These are phyloP conservation scores for Neofusicoccum sp. DNA, from an alignment of 2,329 filamentous ascomycete species.

Conservation along the genomic window DNA sequence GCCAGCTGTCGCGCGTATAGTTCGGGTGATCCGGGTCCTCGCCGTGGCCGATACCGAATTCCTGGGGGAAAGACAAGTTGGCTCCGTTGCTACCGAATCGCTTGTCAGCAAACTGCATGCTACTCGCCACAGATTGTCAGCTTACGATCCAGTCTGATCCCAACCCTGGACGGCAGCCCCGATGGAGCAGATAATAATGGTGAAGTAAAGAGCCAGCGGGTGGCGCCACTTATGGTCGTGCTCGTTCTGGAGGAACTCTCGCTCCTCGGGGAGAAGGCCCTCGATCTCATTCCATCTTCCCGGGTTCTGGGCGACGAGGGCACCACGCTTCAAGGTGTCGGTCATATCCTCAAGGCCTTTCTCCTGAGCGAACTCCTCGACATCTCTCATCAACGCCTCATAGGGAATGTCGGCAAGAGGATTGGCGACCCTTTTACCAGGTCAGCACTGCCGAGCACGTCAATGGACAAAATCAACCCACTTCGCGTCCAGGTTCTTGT, in stretches of 20 bases:
- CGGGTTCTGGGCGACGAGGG: slow-evolving; percentile 67
- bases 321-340: slow-evolving; percentile 63
- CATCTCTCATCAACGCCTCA: slow-evolving; percentile 52
- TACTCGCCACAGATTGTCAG: neutral
- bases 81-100: slow-evolving; percentile 36
- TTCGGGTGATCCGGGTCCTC: slow-evolving; percentile 26
- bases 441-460: neutral
- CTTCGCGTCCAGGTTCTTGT: slow-evolving; percentile 24
- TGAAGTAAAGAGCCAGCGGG: slow-evolving; percentile 63
- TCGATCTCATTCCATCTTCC: slow-evolving; percentile 52
- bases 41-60: slow-evolving; percentile 47
- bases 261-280: slow-evolving; percentile 60
- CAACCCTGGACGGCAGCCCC: slow-evolving; percentile 62
- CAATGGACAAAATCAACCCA: slow-evolving; percentile 1
- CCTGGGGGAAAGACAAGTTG: slow-evolving; percentile 59
- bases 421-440: slow-evolving; percentile 34
- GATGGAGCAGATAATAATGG: slow-evolving; percentile 66
- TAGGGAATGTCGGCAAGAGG: slow-evolving; percentile 56
- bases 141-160: slow-evolving; percentile 56
- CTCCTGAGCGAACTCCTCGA: slow-evolving; percentile 60
- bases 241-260: slow-evolving; percentile 61
- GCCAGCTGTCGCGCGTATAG: slow-evolving; percentile 42
- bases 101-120: neutral
- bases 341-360: slow-evolving; percentile 60
- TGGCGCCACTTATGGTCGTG: slow-evolving; percentile 66